Base-by-base conservation (phyloP, 768 basidiomycete genomes). In the Boletus reticuloceps region DNA sequence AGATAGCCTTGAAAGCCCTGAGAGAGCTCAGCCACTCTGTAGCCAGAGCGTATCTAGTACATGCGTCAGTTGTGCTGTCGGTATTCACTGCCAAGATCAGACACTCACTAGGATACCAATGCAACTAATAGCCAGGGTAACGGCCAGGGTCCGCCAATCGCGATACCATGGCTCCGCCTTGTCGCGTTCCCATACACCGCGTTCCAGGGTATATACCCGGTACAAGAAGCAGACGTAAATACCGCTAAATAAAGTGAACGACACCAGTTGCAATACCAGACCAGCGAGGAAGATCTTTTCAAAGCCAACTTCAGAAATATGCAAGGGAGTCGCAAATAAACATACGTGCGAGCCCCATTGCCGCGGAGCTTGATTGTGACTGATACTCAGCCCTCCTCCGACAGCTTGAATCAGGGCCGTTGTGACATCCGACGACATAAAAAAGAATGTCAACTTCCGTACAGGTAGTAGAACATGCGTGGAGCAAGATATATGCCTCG, bases 321-420 rank as follows among this genome's bases (percentile, higher is more conserved):
- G 8, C 9, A 9, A 7, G 42, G 13, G 20, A 29, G 13, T 6
- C 20, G 25, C 19, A 27, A 13, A 58, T 41, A 45, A 47, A 71
- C 72, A 54, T 42, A 81, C 75, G 27, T 71, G 72, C 17, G 71
- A 73, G 34, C 75, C 75, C 59, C 37, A 7, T 69, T 66, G 49
- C 13, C 68, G 27, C 69, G 12, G 57, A 58, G 46, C 16, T 31
- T 3, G 39, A 36, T 25, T 54, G 1, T 16, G 52, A n/a, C 60
- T 51, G 20, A 51, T 31, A 6, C 11, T 31, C 47, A 63, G 14
- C 19, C 47, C 43, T 11, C 52, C 54, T n/a, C 56, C 57, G 27
- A 10, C 20, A 42, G 79, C 84, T 68, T 90, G 88, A 42, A 87
- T 79, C 6, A 85, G 62, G 72, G 90, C 88, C 1, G 86, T 87